phyloP scores from a whole-genome alignment of 768 basidiomycete species.

The Boletus rubescentipes region DNA sequence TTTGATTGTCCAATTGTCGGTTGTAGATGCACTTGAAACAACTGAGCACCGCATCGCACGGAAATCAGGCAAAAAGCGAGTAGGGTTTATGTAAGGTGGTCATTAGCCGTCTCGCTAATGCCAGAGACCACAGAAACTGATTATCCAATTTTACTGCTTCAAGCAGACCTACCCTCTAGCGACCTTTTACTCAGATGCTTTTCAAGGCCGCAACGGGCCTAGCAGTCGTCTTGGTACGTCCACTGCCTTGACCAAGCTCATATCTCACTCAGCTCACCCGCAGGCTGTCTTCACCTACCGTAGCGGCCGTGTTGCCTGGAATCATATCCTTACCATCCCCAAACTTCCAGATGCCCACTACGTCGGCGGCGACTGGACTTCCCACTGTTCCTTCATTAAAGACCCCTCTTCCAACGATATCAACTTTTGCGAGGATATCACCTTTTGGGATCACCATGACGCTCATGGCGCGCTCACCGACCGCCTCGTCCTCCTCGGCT shows the following conservation, averaged over 20 bases:
- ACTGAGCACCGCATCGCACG: no score
- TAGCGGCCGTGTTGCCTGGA: constrained; percentile 40
- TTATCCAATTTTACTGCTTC: no score
- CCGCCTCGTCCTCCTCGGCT: constrained; percentile 44
- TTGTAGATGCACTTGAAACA: no score
- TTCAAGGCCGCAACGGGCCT: constrained; percentile 8
- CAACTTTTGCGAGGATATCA: constrained; percentile 61
- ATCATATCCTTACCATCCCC: constrained; percentile 43
- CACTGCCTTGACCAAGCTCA: neutral
- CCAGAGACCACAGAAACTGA: no score
- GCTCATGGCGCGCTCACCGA: constrained; percentile 37
- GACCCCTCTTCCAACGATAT: constrained; percentile 34
- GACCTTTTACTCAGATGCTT: constrained; percentile 7
- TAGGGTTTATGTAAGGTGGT: no score
- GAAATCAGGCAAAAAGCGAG: no score
- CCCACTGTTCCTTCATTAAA: constrained; percentile 44
- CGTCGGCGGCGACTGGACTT: constrained; percentile 45
- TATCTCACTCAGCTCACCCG: neutral
- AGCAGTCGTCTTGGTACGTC: constrained; percentile 11
- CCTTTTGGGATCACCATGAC: constrained; percentile 61
- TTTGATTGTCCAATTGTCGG: no score
- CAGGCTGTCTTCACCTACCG: constrained; percentile 48
- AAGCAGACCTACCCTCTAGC: no score
- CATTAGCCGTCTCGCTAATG: no score
- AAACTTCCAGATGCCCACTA: constrained; percentile 52